Evolutionary conservation across 768 basidiomycete species (phyloP).

Genomic region (Postia placenta): DNA sequence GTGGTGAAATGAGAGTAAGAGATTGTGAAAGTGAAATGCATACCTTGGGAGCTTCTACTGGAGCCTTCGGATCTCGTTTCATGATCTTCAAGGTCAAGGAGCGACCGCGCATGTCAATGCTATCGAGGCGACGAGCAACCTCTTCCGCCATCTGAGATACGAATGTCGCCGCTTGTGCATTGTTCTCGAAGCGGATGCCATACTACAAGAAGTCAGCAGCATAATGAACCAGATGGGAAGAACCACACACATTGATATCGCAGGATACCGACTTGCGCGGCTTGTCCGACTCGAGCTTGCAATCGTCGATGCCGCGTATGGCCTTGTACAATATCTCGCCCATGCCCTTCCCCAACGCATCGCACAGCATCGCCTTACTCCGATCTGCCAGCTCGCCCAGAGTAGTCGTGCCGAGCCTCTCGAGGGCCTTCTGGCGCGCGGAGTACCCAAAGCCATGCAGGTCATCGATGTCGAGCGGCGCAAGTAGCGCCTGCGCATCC

Average conservation of each 20-base stretch:
- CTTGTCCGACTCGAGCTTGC: slow-evolving; percentile 76
- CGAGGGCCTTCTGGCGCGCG: slow-evolving; percentile 68
- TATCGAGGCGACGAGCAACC: slow-evolving; percentile 65
- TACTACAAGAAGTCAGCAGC: slow-evolving; percentile 48
- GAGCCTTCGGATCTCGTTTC: slow-evolving; percentile 80
- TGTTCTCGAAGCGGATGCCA: slow-evolving; percentile 86
- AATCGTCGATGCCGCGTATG: slow-evolving; percentile 77
- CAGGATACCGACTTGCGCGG: slow-evolving; percentile 88
- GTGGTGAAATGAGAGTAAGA: neutral
- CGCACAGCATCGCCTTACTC: slow-evolving; percentile 59
- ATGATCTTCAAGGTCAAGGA: slow-evolving; percentile 83
- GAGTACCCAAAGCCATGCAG: slow-evolving; percentile 85
- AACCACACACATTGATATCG: slow-evolving; percentile 80
- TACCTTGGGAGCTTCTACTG: slow-evolving; percentile 88
- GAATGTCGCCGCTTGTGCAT: slow-evolving; percentile 77
- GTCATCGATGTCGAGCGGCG: slow-evolving; percentile 68
- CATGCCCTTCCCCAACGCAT: slow-evolving; percentile 69
- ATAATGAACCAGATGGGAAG: slow-evolving; percentile 5
- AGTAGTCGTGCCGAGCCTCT: slow-evolving; percentile 67
- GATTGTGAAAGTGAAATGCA: slow-evolving; percentile 7
- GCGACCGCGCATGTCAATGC: slow-evolving; percentile 62
- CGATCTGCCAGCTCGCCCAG: slow-evolving; percentile 64
- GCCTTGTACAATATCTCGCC: slow-evolving; percentile 86
- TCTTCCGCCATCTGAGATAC: slow-evolving; percentile 72
- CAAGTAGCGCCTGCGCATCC: slow-evolving; percentile 49